A percentile compares a stretch with the other conserved stretches of the same genome.
Conservation (phyloP, 331 rosid species). For the Saraca asoca region DNA sequence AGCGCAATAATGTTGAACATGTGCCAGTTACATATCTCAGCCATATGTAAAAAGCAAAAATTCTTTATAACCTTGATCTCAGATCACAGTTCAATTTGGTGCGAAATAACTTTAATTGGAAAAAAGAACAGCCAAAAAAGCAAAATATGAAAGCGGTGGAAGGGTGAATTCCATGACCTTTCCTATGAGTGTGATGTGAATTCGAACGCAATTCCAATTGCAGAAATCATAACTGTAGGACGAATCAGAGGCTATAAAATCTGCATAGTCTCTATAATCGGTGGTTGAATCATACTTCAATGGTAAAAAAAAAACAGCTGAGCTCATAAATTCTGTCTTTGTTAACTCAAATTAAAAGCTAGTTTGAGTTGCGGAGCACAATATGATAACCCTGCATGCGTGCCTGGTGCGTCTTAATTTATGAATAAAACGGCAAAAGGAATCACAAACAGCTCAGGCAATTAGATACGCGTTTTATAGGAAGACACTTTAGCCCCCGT, state of each 20-base stretch:
- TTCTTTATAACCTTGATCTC: slow-evolving; percentile 22
- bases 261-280: no score
- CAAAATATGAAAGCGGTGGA: slow-evolving; percentile 66
- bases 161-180: slow-evolving; percentile 56
- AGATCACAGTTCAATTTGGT: slow-evolving; percentile 12
- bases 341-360: no score
- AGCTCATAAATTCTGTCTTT: no score
- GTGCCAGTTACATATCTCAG: not conserved
- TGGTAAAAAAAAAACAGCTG: no score
- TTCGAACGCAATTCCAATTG: slow-evolving; percentile 64
- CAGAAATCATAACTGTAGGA: slow-evolving; percentile 59
- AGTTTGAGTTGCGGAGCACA: no score
- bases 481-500: no score
- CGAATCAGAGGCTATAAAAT: slow-evolving; percentile 77
- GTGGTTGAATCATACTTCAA: no score
- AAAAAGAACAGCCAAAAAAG: slow-evolving; percentile 59
- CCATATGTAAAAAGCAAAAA: slow-evolving; percentile 11
- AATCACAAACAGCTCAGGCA: no score
- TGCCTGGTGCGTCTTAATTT: no score
- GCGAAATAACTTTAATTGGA: not conserved
- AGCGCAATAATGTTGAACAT: slow-evolving; percentile 29
- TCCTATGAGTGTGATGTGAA: slow-evolving; percentile 64
- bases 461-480: no score
- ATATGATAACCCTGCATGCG: no score
- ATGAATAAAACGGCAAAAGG: no score